Conservation (phyloP, 2,329 filamentous ascomycete genomes). For the Colletotrichum eremochloae region DNA sequence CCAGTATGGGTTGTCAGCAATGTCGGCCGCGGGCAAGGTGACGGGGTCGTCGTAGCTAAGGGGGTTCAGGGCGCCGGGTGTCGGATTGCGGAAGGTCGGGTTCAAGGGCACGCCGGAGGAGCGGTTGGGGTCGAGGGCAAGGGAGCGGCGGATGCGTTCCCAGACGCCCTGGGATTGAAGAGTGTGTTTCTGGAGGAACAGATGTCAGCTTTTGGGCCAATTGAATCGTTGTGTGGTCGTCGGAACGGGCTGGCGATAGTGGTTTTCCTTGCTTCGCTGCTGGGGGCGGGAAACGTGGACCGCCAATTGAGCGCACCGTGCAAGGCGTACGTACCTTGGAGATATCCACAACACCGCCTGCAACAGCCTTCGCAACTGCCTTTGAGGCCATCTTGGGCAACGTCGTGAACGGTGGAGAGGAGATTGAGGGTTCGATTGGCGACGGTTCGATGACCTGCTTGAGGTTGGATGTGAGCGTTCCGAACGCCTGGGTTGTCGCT, state of each 20-base stretch:
- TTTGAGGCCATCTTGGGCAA: slow-evolving; percentile 71
- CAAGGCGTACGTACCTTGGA: slow-evolving; percentile 68
- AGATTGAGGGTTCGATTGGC: slow-evolving; percentile 33
- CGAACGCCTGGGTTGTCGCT: slow-evolving; percentile 28
- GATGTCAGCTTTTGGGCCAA: neutral
- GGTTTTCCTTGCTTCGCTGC: slow-evolving; percentile 24
- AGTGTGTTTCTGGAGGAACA: slow-evolving; percentile 85
- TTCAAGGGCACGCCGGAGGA: slow-evolving; percentile 95
- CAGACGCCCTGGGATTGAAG: slow-evolving; percentile 91
- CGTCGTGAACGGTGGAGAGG: slow-evolving; percentile 42
- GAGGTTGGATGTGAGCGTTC: slow-evolving; percentile 38
- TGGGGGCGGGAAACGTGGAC: neutral
- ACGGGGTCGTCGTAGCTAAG: slow-evolving; percentile 84
- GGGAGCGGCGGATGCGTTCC: slow-evolving; percentile 81
- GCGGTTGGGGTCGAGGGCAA: slow-evolving; percentile 88
- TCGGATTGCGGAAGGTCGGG: slow-evolving; percentile 89
- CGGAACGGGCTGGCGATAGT: slow-evolving; percentile 7
- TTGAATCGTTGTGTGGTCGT: slow-evolving; percentile 23
- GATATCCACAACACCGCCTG: slow-evolving; percentile 67
- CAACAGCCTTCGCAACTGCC: slow-evolving; percentile 66
- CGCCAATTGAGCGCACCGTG: slow-evolving; percentile 12
- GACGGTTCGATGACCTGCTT: slow-evolving; percentile 31
- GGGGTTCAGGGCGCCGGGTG: slow-evolving; percentile 81
- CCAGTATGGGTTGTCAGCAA: slow-evolving; percentile 96
- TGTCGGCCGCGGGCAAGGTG: slow-evolving; percentile 85